These are phyloP conservation scores for Tilletia indica DNA, from an alignment of 1,284 basidiomycete species.

Conservation along the genomic window DNA sequence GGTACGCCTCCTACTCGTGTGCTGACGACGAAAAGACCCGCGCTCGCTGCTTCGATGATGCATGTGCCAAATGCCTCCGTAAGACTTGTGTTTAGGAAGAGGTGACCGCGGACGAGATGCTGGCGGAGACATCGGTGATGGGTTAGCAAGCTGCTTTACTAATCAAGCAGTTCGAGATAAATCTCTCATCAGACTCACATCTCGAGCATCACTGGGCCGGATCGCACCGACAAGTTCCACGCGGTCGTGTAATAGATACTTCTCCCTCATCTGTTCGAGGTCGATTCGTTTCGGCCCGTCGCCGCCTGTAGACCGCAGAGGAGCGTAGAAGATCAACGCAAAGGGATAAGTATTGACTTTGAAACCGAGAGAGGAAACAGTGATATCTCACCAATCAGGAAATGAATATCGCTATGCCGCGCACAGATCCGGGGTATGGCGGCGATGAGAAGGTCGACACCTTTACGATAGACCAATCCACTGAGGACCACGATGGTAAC, in stretches of 20 bases:
- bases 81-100: conserved; percentile 91
- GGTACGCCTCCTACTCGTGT: conserved; percentile 94
- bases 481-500: conserved; percentile 93
- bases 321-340: too few relatives aligned
- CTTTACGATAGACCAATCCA: conserved; percentile 93
- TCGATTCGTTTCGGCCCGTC: conserved; percentile 95
- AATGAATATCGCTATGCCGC: conserved; percentile 77
- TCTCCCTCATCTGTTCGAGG: conserved; percentile 92
- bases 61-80: conserved; percentile 97
- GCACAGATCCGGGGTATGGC: conserved; percentile 85
- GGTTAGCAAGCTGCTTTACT: background rate
- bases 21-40: conserved; percentile 89
- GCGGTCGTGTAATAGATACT: conserved; percentile 79
- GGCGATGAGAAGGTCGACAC: conserved; percentile 89
- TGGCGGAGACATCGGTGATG: conserved; percentile 51
- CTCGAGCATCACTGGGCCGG: conserved; percentile 74
- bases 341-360: too few relatives aligned
- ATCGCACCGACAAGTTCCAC: conserved; percentile 84
- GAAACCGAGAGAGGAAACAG: background rate
- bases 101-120: conserved; percentile 79
- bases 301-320: conserved; percentile 58
- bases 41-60: conserved; percentile 91
- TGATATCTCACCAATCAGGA: conserved; percentile 72
- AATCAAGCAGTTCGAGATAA: too few relatives aligned
- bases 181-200: conserved; percentile 62